Evolutionary conservation across 768 basidiomycete genomes (phyloP).

Genomic region (Brasilioporus rufonigricans): DNA sequence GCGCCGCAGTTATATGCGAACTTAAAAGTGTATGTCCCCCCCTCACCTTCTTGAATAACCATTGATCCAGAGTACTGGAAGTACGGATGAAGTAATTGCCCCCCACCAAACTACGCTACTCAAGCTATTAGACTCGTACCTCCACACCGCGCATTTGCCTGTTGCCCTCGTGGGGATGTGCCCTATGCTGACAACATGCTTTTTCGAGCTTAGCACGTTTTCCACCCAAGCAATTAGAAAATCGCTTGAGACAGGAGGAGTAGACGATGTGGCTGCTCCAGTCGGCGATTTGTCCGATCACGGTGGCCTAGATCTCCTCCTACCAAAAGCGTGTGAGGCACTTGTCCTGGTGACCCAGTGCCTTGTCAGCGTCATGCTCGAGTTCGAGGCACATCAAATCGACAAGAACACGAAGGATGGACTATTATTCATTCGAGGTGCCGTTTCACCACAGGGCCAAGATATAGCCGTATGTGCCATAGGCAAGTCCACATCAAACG

Average conservation of each 20-base stretch:
- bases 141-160: conserved; percentile 52
- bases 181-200: conserved; percentile 59
- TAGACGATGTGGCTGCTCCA: conserved; percentile 6
- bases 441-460: conserved; percentile 37
- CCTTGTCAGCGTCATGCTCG: conserved; percentile 59
- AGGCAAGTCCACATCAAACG: conserved; percentile 41
- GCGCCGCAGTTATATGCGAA: conserved; percentile 58
- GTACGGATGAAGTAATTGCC: conserved; percentile 68
- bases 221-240: conserved; percentile 50
- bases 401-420: conserved; percentile 4
- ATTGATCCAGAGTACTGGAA: conserved; percentile 31
- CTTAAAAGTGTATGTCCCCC: conserved; percentile 54
- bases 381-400: conserved; percentile 34
- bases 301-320: conserved; percentile 58
- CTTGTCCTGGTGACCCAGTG: conserved; percentile 78
- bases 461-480: conserved; percentile 56
- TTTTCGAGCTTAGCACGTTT: conserved; percentile 61
- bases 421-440: conserved; percentile 43
- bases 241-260: conserved; percentile 36
- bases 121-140: conserved; percentile 82
- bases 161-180: conserved; percentile 42
- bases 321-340: conserved; percentile 80
- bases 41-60: not conserved
- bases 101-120: conserved; percentile 87
- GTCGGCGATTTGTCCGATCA: conserved; percentile 20